phyloP scores from a whole-genome alignment of 2,329 filamentous ascomycete species.

The Alternaria consortialis region DNA sequence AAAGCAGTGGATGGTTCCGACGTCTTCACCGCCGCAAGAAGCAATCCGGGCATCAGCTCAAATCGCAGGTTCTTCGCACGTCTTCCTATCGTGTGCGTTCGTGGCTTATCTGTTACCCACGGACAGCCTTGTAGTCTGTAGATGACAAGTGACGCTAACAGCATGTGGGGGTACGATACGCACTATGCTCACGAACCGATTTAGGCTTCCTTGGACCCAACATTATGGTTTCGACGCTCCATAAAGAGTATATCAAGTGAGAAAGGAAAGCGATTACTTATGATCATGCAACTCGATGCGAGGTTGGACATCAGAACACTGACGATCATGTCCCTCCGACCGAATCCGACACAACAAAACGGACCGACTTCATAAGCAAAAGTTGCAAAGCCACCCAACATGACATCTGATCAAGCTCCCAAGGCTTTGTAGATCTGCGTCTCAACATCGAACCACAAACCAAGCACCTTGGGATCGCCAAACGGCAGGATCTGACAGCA shows the following conservation, averaged over 20 bases:
- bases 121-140: not conserved
- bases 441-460: constrained; percentile 15
- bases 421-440: constrained; percentile 22
- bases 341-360: constrained; percentile 1
- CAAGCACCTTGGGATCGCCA: constrained; percentile 35
- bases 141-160: constrained; percentile 1
- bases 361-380: constrained; percentile 9
- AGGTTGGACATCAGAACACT: not conserved
- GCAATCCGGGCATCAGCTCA: not conserved
- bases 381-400: not conserved
- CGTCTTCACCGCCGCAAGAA: not conserved
- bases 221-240: not conserved
- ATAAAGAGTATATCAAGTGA: not conserved
- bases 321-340: constrained; percentile 2
- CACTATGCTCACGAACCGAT: not conserved
- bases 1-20: not conserved
- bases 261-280: not conserved
- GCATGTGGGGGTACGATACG: not conserved
- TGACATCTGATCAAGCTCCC: constrained; percentile 5
- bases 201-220: not conserved
- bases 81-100: not conserved
- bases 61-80: not conserved
- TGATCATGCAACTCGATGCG: not conserved
- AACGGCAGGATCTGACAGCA: constrained; percentile 44
- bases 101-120: constrained; percentile 3